Conservation (phyloP, 768 basidiomycete species). For the Phlebiopsis gigantea region DNA sequence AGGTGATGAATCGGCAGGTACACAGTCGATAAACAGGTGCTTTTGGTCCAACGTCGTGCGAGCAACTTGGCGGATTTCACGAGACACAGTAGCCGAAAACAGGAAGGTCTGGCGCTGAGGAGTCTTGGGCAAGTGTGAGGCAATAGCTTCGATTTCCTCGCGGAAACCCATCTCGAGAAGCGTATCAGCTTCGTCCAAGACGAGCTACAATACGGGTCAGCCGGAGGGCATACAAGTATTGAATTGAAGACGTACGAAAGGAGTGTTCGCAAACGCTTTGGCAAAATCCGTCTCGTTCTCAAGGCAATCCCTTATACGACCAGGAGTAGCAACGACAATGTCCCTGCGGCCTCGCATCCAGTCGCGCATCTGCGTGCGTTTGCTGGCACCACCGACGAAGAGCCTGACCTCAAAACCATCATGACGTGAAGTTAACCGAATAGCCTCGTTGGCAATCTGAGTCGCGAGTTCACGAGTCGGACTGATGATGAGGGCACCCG, state of each 20-base stretch:
- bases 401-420: constrained; percentile 63
- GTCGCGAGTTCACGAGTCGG: constrained; percentile 89
- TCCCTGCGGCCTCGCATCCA: constrained; percentile 66
- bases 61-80: constrained; percentile 66
- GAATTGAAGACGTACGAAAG: constrained; percentile 29
- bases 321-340: constrained; percentile 88
- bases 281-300: constrained; percentile 50
- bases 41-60: constrained; percentile 49
- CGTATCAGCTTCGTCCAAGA: constrained; percentile 92
- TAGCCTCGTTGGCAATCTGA: constrained; percentile 83
- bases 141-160: constrained; percentile 75
- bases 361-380: constrained; percentile 57
- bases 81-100: constrained; percentile 84
- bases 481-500: constrained; percentile 77
- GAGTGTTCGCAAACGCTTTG: constrained; percentile 33
- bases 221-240: background rate
- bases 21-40: constrained; percentile 71
- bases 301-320: constrained; percentile 73
- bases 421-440: constrained; percentile 57
- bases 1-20: constrained; percentile 52
- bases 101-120: constrained; percentile 84
- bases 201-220: constrained; percentile 53
- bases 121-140: constrained; percentile 49
- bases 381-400: constrained; percentile 74
- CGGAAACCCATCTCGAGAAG: constrained; percentile 92